Evolutionary conservation across 2,329 filamentous ascomycete species (phyloP).

Genomic region (Chrysosporium queenslandicum): DNA sequence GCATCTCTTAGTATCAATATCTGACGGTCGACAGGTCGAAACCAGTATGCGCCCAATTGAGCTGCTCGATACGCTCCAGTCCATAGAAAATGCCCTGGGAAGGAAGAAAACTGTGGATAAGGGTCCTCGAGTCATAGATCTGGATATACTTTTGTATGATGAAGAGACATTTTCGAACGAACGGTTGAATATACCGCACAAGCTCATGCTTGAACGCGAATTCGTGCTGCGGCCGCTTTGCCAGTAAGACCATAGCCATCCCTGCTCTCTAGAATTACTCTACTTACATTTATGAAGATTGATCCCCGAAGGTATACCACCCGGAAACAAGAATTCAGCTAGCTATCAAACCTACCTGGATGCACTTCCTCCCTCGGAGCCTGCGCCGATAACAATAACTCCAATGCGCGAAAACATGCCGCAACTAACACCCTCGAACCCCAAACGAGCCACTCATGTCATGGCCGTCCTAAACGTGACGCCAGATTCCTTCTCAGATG

Average conservation of each 20-base stretch:
- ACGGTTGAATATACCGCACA: slow-evolving; percentile 74
- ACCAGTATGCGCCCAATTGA: slow-evolving; percentile 65
- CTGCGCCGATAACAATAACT: slow-evolving; percentile 32
- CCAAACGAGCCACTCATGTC: slow-evolving; percentile 55
- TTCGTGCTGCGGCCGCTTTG: slow-evolving; percentile 84
- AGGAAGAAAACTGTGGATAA: slow-evolving; percentile 81
- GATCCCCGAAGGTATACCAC: slow-evolving; percentile 26
- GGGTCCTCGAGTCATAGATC: slow-evolving; percentile 84
- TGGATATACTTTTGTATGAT: slow-evolving; percentile 82
- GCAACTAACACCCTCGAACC: slow-evolving; percentile 50
- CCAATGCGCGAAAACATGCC: slow-evolving; percentile 33
- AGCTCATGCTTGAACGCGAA: slow-evolving; percentile 76
- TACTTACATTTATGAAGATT: slow-evolving; percentile 7
- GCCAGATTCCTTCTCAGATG: slow-evolving; percentile 94
- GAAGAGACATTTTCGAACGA: slow-evolving; percentile 55
- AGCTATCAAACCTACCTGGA: slow-evolving; percentile 30
- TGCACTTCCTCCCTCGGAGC: slow-evolving; percentile 28
- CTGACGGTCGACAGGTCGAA: slow-evolving; percentile 52
- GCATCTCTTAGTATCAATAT: neutral
- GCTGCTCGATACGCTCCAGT: slow-evolving; percentile 70
- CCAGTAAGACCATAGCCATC: slow-evolving; percentile 27
- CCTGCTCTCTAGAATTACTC: neutral
- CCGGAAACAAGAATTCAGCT: slow-evolving; percentile 22
- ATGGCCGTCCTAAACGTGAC: slow-evolving; percentile 96
- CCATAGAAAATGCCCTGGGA: slow-evolving; percentile 70